Conservation (phyloP, 768 basidiomycete genomes). For the Lentinula guzmanii region DNA sequence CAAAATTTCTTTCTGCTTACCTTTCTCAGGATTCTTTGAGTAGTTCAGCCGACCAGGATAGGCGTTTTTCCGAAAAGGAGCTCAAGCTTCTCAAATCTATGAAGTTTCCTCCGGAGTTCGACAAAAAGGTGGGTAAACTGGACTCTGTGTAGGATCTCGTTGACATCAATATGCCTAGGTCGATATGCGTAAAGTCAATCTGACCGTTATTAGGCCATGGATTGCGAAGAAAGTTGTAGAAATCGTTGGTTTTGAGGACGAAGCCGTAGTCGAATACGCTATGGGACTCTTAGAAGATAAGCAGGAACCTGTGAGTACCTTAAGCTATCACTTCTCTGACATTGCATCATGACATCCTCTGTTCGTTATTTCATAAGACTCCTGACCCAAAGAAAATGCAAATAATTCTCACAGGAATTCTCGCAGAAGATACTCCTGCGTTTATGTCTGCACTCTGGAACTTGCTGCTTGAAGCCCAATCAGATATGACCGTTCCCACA, state of each 20-base stretch:
- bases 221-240: conserved; percentile 89
- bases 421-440: conserved; percentile 75
- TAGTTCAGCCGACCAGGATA: conserved; percentile 86
- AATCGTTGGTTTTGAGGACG: conserved; percentile 91
- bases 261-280: conserved; percentile 94
- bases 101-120: conserved; percentile 88
- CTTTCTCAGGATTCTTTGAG: conserved; percentile 74
- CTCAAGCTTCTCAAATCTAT: conserved; percentile 80
- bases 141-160: not conserved
- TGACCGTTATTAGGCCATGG: conserved; percentile 94
- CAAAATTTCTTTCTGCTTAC: conserved; percentile 16
- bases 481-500: conserved; percentile 64
- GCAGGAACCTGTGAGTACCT: conserved; percentile 61
- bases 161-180: conserved; percentile 40
- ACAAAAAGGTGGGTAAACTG: conserved; percentile 59
- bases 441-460: conserved; percentile 92
- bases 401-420: conserved; percentile 88
- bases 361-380: conserved; percentile 35
- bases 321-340: not conserved
- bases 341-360: not conserved
- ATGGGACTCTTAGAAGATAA: conserved; percentile 91
- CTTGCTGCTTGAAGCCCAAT: conserved; percentile 89
- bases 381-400: conserved; percentile 96
- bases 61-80: conserved; percentile 94
- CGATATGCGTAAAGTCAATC: conserved; percentile 93